phyloP scores from a whole-genome alignment of 2,329 filamentous ascomycete genomes.

The Didymellaceae sp. region DNA sequence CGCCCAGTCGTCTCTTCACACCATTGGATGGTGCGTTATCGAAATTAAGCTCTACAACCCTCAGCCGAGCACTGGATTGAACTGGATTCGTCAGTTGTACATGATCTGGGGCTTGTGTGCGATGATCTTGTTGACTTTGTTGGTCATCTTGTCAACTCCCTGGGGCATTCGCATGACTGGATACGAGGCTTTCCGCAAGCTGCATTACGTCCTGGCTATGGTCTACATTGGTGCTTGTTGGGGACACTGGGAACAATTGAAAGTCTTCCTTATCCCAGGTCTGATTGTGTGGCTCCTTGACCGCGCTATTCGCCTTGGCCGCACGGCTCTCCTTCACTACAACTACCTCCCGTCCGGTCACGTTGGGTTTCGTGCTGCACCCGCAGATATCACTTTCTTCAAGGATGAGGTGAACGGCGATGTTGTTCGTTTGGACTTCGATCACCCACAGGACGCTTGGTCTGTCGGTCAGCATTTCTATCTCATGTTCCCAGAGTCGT shows the following conservation, averaged over 20 bases:
- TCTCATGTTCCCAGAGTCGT: slow-evolving; percentile 69
- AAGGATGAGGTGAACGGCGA: slow-evolving; percentile 53
- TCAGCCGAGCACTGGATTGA: slow-evolving; percentile 65
- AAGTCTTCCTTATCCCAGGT: slow-evolving; percentile 53
- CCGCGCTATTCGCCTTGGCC: slow-evolving; percentile 63
- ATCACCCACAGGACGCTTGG: slow-evolving; percentile 68
- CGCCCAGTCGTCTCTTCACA: slow-evolving; percentile 71
- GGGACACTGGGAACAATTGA: slow-evolving; percentile 73
- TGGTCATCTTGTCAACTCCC: slow-evolving; percentile 66
- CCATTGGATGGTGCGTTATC: slow-evolving; percentile 72
- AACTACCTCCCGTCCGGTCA: slow-evolving; percentile 40
- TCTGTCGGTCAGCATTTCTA: slow-evolving; percentile 74
- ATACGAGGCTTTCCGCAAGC: slow-evolving; percentile 79
- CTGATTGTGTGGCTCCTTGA: slow-evolving; percentile 71
- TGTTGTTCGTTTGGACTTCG: slow-evolving; percentile 70
- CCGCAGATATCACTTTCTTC: slow-evolving; percentile 38
- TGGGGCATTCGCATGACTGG: slow-evolving; percentile 70
- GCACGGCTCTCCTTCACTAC: slow-evolving; percentile 67
- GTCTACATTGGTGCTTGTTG: slow-evolving; percentile 78
- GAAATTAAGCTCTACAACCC: slow-evolving; percentile 73
- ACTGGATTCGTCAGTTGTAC: slow-evolving; percentile 69
- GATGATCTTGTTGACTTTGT: slow-evolving; percentile 66
- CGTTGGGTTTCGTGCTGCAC: slow-evolving; percentile 39
- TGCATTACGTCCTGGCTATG: slow-evolving; percentile 75
- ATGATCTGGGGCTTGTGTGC: slow-evolving; percentile 77